Percentiles rank a stretch among this genome's conserved stretches.
Conservation (phyloP, 305 asterid genomes). For the Solanum hybrid region DNA sequence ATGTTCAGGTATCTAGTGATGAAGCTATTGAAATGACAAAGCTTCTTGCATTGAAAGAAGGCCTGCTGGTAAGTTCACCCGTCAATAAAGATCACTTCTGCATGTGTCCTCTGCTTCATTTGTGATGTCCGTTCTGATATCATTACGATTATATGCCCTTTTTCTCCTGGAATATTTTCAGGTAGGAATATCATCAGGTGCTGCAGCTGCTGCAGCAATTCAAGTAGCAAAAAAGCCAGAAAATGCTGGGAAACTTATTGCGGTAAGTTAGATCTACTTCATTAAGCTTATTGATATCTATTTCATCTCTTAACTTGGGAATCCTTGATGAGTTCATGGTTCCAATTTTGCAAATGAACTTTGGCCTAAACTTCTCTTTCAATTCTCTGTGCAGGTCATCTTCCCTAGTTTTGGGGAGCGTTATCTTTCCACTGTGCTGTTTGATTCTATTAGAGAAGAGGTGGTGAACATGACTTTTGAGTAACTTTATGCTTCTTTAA, state of each 20-base stretch:
- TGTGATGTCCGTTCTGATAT: neutral
- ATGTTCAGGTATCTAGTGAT: slow-evolving; percentile 18
- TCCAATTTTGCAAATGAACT: neutral
- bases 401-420: slow-evolving; percentile 35
- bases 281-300: neutral
- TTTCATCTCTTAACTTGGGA: too few relatives aligned
- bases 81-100: neutral
- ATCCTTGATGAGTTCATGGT: too few relatives aligned
- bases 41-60: slow-evolving; percentile 31
- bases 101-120: neutral
- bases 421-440: slow-evolving; percentile 28
- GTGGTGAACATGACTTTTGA: slow-evolving; percentile 11
- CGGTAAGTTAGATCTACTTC: slow-evolving; percentile 13
- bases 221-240: slow-evolving; percentile 27
- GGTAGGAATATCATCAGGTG: slow-evolving; percentile 42
- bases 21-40: slow-evolving; percentile 35
- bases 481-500: neutral
- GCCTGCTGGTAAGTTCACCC: slow-evolving; percentile 7
- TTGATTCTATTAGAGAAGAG: slow-evolving; percentile 24
- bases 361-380: neutral
- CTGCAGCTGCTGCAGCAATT: slow-evolving; percentile 32
- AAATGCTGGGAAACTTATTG: slow-evolving; percentile 35
- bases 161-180: neutral
- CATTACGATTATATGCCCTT: neutral
- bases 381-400: slow-evolving; percentile 7